These are phyloP conservation scores for Phyllachora maydis DNA, from an alignment of 2,329 filamentous ascomycete genomes.

Conservation along the genomic window DNA sequence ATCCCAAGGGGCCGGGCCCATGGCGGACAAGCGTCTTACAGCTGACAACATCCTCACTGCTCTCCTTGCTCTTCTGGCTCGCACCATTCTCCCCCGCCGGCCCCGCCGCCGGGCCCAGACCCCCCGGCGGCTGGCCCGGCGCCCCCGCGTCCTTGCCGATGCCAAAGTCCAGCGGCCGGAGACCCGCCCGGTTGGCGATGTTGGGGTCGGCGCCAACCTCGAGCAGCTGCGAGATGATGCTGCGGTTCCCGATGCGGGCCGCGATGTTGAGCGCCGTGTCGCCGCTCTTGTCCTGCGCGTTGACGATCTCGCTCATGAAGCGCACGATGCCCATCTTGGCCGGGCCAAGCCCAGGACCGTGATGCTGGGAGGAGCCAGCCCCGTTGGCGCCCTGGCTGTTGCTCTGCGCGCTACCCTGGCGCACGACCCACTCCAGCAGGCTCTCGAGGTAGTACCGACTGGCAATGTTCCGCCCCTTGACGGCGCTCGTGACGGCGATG, in stretches of 20 bases:
- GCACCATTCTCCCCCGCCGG: slow-evolving; percentile 22
- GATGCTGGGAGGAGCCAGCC: slow-evolving; percentile 5
- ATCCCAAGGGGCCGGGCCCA: neutral
- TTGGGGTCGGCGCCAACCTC: slow-evolving; percentile 90
- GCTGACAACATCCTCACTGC: slow-evolving; percentile 58
- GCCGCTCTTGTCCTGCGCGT: slow-evolving; percentile 79
- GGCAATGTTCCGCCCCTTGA: slow-evolving; percentile 78
- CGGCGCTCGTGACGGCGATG: slow-evolving; percentile 86
- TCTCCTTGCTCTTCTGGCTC: slow-evolving; percentile 42
- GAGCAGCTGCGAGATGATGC: slow-evolving; percentile 88
- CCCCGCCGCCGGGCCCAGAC: too few relatives aligned
- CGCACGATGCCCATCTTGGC: slow-evolving; percentile 70
- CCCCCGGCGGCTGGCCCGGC: too few relatives aligned
- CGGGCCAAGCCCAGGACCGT: slow-evolving; percentile 6
- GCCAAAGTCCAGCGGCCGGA: slow-evolving; percentile 85
- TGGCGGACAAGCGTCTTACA: slow-evolving; percentile 30
- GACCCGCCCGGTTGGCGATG: slow-evolving; percentile 74
- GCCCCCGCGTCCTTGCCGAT: slow-evolving; percentile 64
- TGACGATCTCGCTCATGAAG: slow-evolving; percentile 95
- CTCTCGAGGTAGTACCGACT: slow-evolving; percentile 94
- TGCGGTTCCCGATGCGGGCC: slow-evolving; percentile 77
- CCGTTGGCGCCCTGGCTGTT: slow-evolving; percentile 19
- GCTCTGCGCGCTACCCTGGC: slow-evolving; percentile 37
- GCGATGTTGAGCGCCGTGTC: slow-evolving; percentile 92
- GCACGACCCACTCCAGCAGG: slow-evolving; percentile 81